Evolutionary conservation across 2,329 filamentous ascomycete species (phyloP).

Genomic region (Hortaea werneckii): DNA sequence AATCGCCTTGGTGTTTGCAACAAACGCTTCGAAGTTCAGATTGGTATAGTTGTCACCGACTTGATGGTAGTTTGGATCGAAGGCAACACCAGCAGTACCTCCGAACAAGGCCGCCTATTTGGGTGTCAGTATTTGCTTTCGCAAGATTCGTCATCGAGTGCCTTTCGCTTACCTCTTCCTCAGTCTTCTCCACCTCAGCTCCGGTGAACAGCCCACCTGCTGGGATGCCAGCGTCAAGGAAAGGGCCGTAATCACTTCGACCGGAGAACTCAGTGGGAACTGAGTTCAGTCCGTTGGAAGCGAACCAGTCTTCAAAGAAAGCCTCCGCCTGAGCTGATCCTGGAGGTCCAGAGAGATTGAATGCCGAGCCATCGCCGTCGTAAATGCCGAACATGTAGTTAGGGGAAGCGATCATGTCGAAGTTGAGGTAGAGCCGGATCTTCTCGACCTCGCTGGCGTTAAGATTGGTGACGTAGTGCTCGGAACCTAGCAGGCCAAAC

Average conservation of each 20-base stretch:
- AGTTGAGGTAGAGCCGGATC: conserved; percentile 59
- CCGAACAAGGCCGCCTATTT: conserved; percentile 54
- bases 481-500: conserved; percentile 51
- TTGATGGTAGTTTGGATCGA: conserved; percentile 48
- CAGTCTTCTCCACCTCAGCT: too few species aligned
- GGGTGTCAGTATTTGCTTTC: too few species aligned
- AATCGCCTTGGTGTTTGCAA: conserved; percentile 49
- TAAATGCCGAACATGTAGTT: conserved; percentile 49
- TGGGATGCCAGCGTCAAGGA: too few species aligned
- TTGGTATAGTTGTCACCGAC: conserved; percentile 45
- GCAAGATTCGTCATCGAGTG: too few species aligned
- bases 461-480: conserved; percentile 40
- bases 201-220: too few species aligned
- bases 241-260: too few species aligned
- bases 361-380: conserved; percentile 48
- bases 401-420: conserved; percentile 60
- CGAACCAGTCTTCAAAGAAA: too few species aligned
- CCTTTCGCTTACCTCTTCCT: too few species aligned
- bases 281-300: too few species aligned
- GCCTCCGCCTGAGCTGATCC: conserved; percentile 55
- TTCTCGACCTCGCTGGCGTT: conserved; percentile 43
- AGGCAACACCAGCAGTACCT: conserved; percentile 52
- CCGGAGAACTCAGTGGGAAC: too few species aligned
- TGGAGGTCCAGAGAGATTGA: conserved; percentile 43
- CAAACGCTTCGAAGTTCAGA: conserved; percentile 43